Evolutionary conservation across 768 basidiomycete species (phyloP), one percentile per base, ranked within the genome.

Genomic region (Candolleomyces efflorescens): DNA sequence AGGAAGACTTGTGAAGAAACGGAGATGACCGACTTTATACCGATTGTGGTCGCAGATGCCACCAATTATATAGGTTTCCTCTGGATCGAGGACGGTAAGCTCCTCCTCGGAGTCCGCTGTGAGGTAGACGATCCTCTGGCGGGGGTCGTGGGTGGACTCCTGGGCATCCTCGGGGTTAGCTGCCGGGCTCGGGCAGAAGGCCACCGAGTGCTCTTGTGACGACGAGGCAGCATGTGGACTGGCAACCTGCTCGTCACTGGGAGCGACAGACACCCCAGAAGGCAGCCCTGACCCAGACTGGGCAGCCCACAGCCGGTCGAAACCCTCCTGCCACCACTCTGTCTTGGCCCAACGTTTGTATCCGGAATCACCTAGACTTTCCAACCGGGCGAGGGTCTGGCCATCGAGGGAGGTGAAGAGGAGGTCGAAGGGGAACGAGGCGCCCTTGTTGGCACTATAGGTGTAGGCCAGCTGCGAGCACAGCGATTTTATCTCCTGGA

Each of bases 31-130:
- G 60, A 80, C 96, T 83, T 96, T 98, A 78, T 95, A 92, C 44
- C 96, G 89, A 73, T 99, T 99, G 67, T 90, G 91, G 71, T 99
- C 97, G 59, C 88, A 89, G 63, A 99, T 89, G 5, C 95, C 96
- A 47, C 96, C 96, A 53, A 99, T 94, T 64, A 99, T 85, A 68
- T 98, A 98, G 7, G 87, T 90, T 67, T 95, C 89, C 44, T 87
- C 85, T 55, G 92, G 85, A 55, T 79, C 84, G 55, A 99, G 81
- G 64, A 90, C 87, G n/a, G 78, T 74, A 44, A 99, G 74, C 71
- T 95, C 92, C 51, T 95, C 84, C 27, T 86, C 81, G 7, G 95
- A 87, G 73, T 99, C 97, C 2, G 95, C 97, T 6, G 97, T 97
- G 53, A 99, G 84, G 71, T 99, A 99, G 39, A 98, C 81, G 54